Evolutionary conservation across 257 asterid species (phyloP).

Genomic region (Salvia miltiorrhiza): DNA sequence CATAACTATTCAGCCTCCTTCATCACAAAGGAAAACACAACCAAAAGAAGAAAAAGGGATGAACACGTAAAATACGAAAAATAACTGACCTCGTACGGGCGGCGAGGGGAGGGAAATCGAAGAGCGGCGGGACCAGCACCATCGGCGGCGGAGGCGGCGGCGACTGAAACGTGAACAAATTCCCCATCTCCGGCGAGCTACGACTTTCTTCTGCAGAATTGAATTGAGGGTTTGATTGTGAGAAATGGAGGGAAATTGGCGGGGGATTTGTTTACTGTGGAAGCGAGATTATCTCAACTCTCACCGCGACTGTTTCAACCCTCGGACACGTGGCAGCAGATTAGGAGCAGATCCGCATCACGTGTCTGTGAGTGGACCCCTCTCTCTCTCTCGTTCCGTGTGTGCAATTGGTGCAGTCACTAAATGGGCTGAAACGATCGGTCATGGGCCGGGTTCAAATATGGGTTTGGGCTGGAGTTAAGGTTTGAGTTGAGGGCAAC

Average conservation of each 20-base stretch:
- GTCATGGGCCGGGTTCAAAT: background rate
- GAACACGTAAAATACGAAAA: background rate
- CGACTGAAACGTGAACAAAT: conserved; percentile 31
- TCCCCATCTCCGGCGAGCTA: conserved; percentile 48
- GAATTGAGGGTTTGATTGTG: background rate
- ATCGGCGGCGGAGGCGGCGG: conserved; percentile 87
- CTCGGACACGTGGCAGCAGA: conserved; percentile 29
- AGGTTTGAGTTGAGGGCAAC: background rate
- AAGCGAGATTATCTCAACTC: conserved; percentile 35
- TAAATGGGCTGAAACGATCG: background rate
- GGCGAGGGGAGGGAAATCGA: conserved; percentile 92
- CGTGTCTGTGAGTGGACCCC: conserved; percentile 22
- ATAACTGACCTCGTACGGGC: conserved; percentile 72
- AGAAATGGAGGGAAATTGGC: conserved; percentile 15
- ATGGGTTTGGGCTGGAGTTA: too few species aligned
- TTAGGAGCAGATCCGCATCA: conserved; percentile 8
- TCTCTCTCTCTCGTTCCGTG: background rate
- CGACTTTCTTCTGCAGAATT: background rate
- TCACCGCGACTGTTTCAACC: conserved; percentile 30
- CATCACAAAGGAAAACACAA: background rate
- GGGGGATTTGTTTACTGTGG: conserved; percentile 25
- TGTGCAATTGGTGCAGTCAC: conserved; percentile 9
- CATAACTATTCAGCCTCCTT: background rate
- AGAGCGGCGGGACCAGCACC: conserved; percentile 96
- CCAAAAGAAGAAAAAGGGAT: background rate